Evolutionary conservation across 2,329 filamentous ascomycete species (phyloP).

Genomic region (Niveomyces coronatus): DNA sequence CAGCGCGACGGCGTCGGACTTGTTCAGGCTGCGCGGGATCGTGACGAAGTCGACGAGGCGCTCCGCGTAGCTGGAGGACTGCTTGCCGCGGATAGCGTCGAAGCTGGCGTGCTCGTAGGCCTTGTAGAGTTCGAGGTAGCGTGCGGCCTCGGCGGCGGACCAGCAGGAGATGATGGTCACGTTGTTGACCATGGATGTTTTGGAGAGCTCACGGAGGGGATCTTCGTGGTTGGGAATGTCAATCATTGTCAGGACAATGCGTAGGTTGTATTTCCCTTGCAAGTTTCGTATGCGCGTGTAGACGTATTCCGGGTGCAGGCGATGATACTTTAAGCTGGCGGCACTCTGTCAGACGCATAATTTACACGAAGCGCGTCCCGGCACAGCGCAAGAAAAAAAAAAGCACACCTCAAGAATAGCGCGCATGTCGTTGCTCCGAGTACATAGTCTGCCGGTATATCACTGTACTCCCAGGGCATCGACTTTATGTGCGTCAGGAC

Average conservation of each 20-base stretch:
- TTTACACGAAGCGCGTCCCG: slow-evolving; percentile 5
- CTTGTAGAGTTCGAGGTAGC: slow-evolving; percentile 93
- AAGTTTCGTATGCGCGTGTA: slow-evolving; percentile 83
- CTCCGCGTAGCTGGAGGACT: slow-evolving; percentile 75
- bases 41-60: slow-evolving; percentile 89
- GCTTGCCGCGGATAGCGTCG: slow-evolving; percentile 73
- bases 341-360: too few relatives aligned
- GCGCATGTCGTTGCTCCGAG: slow-evolving; percentile 81
- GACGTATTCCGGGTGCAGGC: slow-evolving; percentile 94
- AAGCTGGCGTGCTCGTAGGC: slow-evolving; percentile 78
- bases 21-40: slow-evolving; percentile 80
- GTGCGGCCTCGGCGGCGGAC: slow-evolving; percentile 85
- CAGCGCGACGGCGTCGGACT: slow-evolving; percentile 82
- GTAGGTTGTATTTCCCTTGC: slow-evolving; percentile 76
- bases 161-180: slow-evolving; percentile 88
- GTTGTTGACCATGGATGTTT: slow-evolving; percentile 86
- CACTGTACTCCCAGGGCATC: slow-evolving; percentile 90
- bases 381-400: too few relatives aligned
- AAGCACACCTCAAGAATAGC: slow-evolving; percentile 69
- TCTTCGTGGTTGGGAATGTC: slow-evolving; percentile 95
- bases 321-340: slow-evolving; percentile 90
- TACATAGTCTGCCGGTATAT: slow-evolving; percentile 91
- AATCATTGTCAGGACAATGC: slow-evolving; percentile 81
- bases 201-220: slow-evolving; percentile 76
- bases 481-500: slow-evolving; percentile 74